Base-by-base conservation (phyloP, 2,329 filamentous ascomycete genomes). In the Hypoxylon sp. region DNA sequence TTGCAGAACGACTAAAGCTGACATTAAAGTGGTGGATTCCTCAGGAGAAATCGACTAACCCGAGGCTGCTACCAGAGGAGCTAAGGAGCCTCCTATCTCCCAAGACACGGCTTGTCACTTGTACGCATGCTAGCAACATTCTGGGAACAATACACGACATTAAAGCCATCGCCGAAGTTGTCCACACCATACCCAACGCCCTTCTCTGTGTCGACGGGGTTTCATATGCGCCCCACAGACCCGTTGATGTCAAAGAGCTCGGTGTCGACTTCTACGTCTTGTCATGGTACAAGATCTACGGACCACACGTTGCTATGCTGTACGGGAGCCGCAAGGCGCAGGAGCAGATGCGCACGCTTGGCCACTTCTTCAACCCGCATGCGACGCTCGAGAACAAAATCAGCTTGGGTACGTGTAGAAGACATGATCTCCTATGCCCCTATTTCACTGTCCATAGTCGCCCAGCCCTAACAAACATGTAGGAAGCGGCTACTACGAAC, bases 271-370 rank as follows among this genome's bases (percentile, higher is more conserved):
- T 94, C 72, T 95, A 94, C 77, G 80, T 84, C n/a, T 93, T 94
- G 75, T 90, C 86, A 0, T 94, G 91, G 92, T 94, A 94, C 80
- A 95, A 95, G 77, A 87, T 94, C 1, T 94, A 91, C 75, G 92
- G 92, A 0, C 92, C 92, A 0, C 92, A 94, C 72, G 83, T 94
- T 1, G 85, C 91, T 0, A 86, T 90, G 69, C 81, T 95, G 1
- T 95, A 93, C 75, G 90, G 86, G 4, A 87, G 87, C 23, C 81
- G 82, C 3, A 74, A 78, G 0, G 89, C 87, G 0, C 88, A 91
- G 65, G 74, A 84, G 14, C 78, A 84, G 51, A 81, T 93, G 60
- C 79, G 79, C 3, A 86, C 88, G 0, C 68, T 76, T 10, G 83
- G 85, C 0, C 89, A 91, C 73, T 90, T 84, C 75, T 91, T 91